Evolutionary conservation across 2,329 filamentous ascomycete species (phyloP), one percentile per base, ranked within the genome.

Genomic region (Knufia fluminis): DNA sequence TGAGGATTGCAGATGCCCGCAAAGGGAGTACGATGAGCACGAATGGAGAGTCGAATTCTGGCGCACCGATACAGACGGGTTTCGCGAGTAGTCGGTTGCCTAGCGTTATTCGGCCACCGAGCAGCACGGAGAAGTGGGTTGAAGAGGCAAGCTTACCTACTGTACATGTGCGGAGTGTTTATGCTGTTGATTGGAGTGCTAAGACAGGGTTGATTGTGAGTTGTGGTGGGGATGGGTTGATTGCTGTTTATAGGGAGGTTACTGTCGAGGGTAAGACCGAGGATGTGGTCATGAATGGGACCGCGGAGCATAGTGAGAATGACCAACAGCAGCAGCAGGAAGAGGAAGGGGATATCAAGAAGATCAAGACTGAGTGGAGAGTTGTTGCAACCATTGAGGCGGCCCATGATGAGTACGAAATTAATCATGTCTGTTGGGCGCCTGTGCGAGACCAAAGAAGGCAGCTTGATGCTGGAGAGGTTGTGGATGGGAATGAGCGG

Each of bases 341-440:
- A 6, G 42, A 52, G 43, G 17, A 49, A 19, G 43, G 38, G 20
- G 49, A 41, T 2, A 55, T 57, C 31, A 51, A 48, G 23, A 48
- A 54, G 41, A 47, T 52, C 44, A 60, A 49, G 44, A 78, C 76
- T 1, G 75, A 78, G 52, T 97, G 92, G 92, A 72, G 74, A 4
- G 67, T 91, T 2, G 62, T 94, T 14, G 79, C 80, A 0, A 77
- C 78, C n/a, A 63, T 85, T 1, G 74, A 83, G 42, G 83, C 82
- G 28, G 86, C 83, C 1, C 92, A 98, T 64, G 90, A 88, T 1
- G 86, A 94, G 2, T 96, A 91, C 62, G 92, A 98, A 68, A 77
- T 97, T 55, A 98, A 98, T 61, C 89, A 96, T 66, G 77, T 92
- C 43, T 81, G 79, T 1, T 98, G 92, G 92, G 89, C 88, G 57